Base-by-base conservation (phyloP, 192 early-diverging fungal genomes). In the Entomortierella beljakovae region DNA sequence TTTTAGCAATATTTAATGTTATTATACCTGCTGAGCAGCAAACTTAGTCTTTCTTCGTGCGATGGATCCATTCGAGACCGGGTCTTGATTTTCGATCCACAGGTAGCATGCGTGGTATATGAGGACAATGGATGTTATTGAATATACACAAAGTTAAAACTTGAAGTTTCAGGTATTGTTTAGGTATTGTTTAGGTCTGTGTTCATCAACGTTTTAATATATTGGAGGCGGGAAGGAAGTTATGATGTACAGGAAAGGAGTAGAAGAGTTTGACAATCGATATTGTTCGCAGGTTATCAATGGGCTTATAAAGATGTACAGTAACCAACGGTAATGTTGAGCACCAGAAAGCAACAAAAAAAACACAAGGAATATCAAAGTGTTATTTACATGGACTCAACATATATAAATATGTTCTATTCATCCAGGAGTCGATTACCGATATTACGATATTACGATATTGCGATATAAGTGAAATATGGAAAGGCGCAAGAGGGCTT, bases 1-100 rank as follows among this genome's bases (percentile, higher is more conserved):
- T 33, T 57, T 32, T 57, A 5, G 2, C 16, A 4, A 25, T 38
- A 38, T 15, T 31, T 48, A 1, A 18, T 51, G 7, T 48, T 32
- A 16, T 50, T 34, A 22, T 71, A 71, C 70, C 70, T 71, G 61
- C 50, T 56, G 55, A 71, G 34, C 53, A 64, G 70, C 42, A 61
- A 63, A 54, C 53, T 32, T 57, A 64, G 61, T 49, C 50, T 56
- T 57, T 64, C 70, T 55, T 71, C 70, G 23, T 61, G 61, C 6
- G 70, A 57, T 13, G 70, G 54, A 32, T 71, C 70, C 70, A 71
- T 71, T 46, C 11, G 59, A 49, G 22, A 59, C 40, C 57, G 18
- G 38, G 28, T 4, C 38, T 59, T 26, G 34, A 20, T 22, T 23
- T 57, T 33, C 18, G 31, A n/a, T 33, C 5, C 29, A 33, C 13